phyloP scores from a whole-genome alignment of 768 basidiomycete species.

The Mycena alexandri region DNA sequence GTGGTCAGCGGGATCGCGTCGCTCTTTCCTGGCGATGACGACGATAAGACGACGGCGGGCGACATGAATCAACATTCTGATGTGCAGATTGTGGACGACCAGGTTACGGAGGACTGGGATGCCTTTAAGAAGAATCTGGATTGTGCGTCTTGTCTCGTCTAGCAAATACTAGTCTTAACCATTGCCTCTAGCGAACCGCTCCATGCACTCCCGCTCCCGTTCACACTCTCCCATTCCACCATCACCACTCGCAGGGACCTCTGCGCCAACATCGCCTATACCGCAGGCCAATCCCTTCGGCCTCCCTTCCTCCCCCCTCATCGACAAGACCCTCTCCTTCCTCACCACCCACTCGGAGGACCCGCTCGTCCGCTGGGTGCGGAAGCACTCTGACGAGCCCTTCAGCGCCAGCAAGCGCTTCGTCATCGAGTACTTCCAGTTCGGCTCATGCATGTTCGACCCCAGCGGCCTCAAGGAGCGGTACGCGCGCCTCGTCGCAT shows the following conservation, averaged over 20 bases:
- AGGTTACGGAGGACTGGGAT: constrained; percentile 66
- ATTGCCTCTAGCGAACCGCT: constrained; percentile 15
- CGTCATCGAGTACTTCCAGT: constrained; percentile 69
- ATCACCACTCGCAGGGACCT: constrained; percentile 33
- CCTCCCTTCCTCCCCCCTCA: constrained; percentile 40
- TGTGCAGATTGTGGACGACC: constrained; percentile 58
- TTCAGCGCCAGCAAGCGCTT: constrained; percentile 62
- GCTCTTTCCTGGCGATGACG: constrained; percentile 54
- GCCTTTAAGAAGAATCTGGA: constrained; percentile 54
- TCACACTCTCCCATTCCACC: constrained; percentile 29
- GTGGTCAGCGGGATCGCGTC: constrained; percentile 69
- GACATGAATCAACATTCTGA: constrained; percentile 59
- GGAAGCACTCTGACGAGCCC: constrained; percentile 67
- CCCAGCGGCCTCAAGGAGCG: constrained; percentile 61
- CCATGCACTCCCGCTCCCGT: constrained; percentile 30
- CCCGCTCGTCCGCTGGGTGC: constrained; percentile 61
- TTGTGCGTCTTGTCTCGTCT: constrained; percentile 32
- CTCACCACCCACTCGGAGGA: constrained; percentile 58
- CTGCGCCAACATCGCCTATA: constrained; percentile 28
- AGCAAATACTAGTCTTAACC: background rate
- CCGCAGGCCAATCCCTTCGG: constrained; percentile 28
- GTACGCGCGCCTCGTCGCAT: constrained; percentile 61
- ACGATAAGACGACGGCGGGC: constrained; percentile 48
- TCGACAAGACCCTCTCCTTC: constrained; percentile 54
- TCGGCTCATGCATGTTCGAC: constrained; percentile 71